Evolutionary conservation across 2,329 filamentous ascomycete species (phyloP), one percentile per base, ranked within the genome.

Genomic region (Monosporascus cannonballus): DNA sequence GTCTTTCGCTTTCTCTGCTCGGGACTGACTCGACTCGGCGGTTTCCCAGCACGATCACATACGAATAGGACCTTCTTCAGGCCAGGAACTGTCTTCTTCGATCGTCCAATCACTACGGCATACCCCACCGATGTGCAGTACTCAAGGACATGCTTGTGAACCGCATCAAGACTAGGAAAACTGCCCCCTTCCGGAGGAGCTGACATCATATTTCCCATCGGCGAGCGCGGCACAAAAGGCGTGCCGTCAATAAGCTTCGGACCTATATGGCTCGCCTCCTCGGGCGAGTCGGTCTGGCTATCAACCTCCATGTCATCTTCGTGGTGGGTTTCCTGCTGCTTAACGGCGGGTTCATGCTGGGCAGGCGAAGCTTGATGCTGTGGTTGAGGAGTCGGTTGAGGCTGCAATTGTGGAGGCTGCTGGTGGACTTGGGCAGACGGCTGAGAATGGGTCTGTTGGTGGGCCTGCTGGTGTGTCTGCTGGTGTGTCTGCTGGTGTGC

Each of bases 91-190:
- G 81, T 84, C 71, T 86, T 86, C 65, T 86, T 86, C 0, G 83
- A 86, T 37, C 83, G 74, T 2, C 83, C 83, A 64, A 86, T 86
- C 55, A 86, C 83, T 49, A 86, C 84, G 7, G 83, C 83, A 65
- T 86, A 86, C 47, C 83, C 83, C 44, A 86, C 83, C 17, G 82
- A 84, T 0, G 83, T 84, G 62, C 83, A 85, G 62, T 86, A 85
- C n/a, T 76, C 72, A 53, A 86, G 69, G 18, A 85, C 83, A 30
- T 79, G 80, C 63, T 84, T 81, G 61, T 86, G 83, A 8, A 86
- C 78, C 7, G 81, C 81, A 55, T 86, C 83, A 25, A 86, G 72
- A 2, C 81, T 85, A 2, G 81, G 76, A 58, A 82, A 86, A 59
- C 80, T 85, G 18, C 81, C 81, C 6, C 83, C 83, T 61, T 85